Base-by-base conservation (phyloP, 2,329 filamentous ascomycete genomes). In the Rutstroemia sp. region DNA sequence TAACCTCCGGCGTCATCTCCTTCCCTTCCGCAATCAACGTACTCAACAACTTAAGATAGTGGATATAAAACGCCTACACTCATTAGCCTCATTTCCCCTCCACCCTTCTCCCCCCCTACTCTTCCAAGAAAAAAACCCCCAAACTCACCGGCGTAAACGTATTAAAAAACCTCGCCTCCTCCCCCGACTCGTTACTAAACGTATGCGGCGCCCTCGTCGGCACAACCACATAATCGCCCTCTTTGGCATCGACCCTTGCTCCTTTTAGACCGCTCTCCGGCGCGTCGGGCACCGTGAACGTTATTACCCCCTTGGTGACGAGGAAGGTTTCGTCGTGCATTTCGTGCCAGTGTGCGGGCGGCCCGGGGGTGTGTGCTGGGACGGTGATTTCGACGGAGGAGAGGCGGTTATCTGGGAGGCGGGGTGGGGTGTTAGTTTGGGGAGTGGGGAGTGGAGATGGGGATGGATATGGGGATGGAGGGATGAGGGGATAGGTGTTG, bases 171-270 rank as follows among this genome's bases (percentile, higher is more conserved):
- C 50, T 45, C 3, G 42, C 55, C 27, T 57, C 38, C 25, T 57
- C 38, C 0, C 21, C 44, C 17, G 44, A 44, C 36, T 53, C 48
- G 25, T 57, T 56, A 14, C n/a, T 51, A 30, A 56, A 56, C n/a
- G 42, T 52, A n/a, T 56, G 48, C 23, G 42, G 48, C 4, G 54
- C 55, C 12, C 44, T 44, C 6, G 44, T 36, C 5, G 44, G 42
- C 9, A 57, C 49, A 21, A 53, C 55, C 1, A 53, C 50, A 25
- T 57, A 57, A 16, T 57, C 49, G 9, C 55, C 55, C 12, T 17
- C 55, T 2, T 25, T 38, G 4, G 55, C 44, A 27, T 57, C 49
- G 4, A 57, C 25, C 7, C 6, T 36, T 5, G 25, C 25, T 2
- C 23, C 55, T 2, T 47, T 5, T 10, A 48, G 23, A 23, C 36